Percentiles rank a stretch among this genome's conserved stretches.
Conservation (phyloP, 2,329 filamentous ascomycete genomes). For the Arachnopeziza araneosa region DNA sequence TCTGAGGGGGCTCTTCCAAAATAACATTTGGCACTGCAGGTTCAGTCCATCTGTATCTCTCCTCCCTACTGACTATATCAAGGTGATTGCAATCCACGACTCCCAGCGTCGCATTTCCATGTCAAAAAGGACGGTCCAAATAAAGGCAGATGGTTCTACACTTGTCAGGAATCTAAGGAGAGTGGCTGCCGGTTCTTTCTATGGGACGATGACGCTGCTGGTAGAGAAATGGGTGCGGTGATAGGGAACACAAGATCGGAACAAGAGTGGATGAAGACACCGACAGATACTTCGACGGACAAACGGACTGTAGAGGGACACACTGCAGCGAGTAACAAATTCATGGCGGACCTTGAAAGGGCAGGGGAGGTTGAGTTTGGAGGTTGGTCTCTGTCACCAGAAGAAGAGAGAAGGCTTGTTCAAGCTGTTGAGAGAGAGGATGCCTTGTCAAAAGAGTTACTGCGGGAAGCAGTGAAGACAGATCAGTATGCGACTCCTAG, state of each 20-base stretch:
- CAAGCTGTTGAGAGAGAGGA: conserved; percentile 5
- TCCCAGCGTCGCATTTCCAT: conserved; percentile 43
- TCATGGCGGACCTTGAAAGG: conserved; percentile 10
- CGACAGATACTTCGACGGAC: conserved; percentile 9
- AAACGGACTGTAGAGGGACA: conserved; percentile 11
- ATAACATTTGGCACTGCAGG: conserved; percentile 37
- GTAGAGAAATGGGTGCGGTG: conserved; percentile 39
- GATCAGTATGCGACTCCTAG: conserved; percentile 20
- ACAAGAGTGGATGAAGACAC: conserved; percentile 7
- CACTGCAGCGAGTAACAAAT: conserved; percentile 13
- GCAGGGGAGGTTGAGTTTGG: conserved; percentile 27
- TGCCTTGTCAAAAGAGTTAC: conserved; percentile 16
- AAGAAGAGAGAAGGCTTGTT: conserved; percentile 20
- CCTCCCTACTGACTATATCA: neutral
- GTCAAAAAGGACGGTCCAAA: conserved; percentile 46
- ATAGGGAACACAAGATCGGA: conserved; percentile 43
- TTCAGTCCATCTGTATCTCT: neutral
- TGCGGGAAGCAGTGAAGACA: conserved; percentile 21
- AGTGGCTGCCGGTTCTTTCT: conserved; percentile 51
- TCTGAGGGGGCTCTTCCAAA: conserved; percentile 28
- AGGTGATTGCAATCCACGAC: conserved; percentile 47
- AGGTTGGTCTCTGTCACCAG: conserved; percentile 18
- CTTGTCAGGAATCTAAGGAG: conserved; percentile 42
- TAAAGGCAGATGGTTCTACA: conserved; percentile 48
- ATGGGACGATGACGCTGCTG: conserved; percentile 48